These are phyloP conservation scores for Chlamydomonas eustigma DNA, from an alignment of 139 green algal species.

Conservation along the genomic window DNA sequence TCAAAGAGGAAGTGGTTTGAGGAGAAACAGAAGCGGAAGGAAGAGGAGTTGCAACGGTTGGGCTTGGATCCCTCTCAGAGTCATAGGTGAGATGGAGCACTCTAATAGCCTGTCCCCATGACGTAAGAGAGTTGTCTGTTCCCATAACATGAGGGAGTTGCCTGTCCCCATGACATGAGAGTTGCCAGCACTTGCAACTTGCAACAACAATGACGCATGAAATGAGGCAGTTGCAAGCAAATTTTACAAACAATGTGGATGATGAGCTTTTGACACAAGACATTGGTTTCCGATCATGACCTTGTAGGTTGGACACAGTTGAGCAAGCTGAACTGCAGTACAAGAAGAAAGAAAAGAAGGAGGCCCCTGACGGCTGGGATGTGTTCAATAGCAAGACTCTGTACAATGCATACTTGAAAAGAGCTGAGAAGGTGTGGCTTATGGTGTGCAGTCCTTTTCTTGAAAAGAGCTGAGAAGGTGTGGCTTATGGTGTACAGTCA, in stretches of 20 bases:
- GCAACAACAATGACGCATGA: too few species aligned
- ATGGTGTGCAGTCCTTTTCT: background rate
- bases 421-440: slow-evolving; percentile 50
- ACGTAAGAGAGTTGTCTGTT: too few species aligned
- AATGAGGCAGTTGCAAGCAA: too few species aligned
- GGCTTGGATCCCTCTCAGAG: slow-evolving; percentile 59
- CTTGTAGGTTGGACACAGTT: slow-evolving; percentile 78
- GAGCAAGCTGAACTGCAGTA: slow-evolving; percentile 55
- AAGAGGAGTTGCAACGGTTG: slow-evolving; percentile 66
- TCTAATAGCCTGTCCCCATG: too few species aligned
- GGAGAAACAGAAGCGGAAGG: slow-evolving; percentile 71
- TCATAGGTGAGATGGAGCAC: background rate
- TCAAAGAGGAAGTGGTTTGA: slow-evolving; percentile 70
- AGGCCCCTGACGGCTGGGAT: slow-evolving; percentile 67
- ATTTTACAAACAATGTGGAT: too few species aligned
- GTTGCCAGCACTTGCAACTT: too few species aligned
- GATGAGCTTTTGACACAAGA: too few species aligned
- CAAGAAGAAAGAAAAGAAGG: slow-evolving; percentile 71
- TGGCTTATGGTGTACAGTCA: background rate
- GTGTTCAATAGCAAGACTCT: slow-evolving; percentile 66
- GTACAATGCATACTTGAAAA: slow-evolving; percentile 82
- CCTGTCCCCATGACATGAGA: too few species aligned
- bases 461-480: slow-evolving; percentile 33
- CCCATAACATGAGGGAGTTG: too few species aligned
- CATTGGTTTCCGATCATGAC: too few species aligned